phyloP scores from a whole-genome alignment of 176 grass and related monocot species.

The Poa pratensis region DNA sequence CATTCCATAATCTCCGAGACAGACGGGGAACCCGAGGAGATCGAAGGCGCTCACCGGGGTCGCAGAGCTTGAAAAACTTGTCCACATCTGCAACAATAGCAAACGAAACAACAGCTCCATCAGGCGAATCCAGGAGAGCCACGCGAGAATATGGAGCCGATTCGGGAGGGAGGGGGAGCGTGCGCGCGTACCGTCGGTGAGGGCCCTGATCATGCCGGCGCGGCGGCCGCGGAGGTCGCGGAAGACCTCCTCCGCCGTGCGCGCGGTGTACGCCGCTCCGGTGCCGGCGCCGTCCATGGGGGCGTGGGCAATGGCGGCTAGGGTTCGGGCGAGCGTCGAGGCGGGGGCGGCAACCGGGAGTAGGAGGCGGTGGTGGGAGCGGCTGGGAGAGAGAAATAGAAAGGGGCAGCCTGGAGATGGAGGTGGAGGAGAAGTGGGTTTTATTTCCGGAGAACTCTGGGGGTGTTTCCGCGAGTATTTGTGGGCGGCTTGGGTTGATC shows the following conservation, averaged over 20 bases:
- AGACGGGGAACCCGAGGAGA: constrained; percentile 31
- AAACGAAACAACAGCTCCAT: constrained; percentile 32
- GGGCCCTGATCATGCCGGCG: constrained; percentile 92
- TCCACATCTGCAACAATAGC: constrained; percentile 78
- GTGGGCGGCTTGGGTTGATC: background rate
- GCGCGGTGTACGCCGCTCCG: constrained; percentile 43
- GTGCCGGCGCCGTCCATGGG: constrained; percentile 69
- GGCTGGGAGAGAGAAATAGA: constrained; percentile 24
- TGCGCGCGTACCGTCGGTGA: constrained; percentile 67
- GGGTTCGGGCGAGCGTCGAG: constrained; percentile 26
- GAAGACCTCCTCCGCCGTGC: constrained; percentile 89
- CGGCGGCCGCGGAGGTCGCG: constrained; percentile 84
- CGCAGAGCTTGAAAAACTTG: constrained; percentile 91
- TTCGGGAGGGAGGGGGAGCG: background rate
- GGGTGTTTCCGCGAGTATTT: constrained; percentile 49
- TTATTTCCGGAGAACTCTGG: constrained; percentile 41
- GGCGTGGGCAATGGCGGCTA: constrained; percentile 43
- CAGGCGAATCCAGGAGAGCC: constrained; percentile 22
- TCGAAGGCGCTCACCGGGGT: constrained; percentile 76
- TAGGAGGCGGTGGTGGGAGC: constrained; percentile 27
- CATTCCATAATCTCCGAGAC: constrained; percentile 18
- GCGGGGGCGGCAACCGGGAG: constrained; percentile 18
- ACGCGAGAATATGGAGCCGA: background rate
- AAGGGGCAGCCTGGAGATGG: constrained; percentile 42
- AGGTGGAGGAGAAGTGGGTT: constrained; percentile 35